Evolutionary conservation across 2,329 filamentous ascomycete genomes (phyloP).

Genomic region (Exophiala sp.): DNA sequence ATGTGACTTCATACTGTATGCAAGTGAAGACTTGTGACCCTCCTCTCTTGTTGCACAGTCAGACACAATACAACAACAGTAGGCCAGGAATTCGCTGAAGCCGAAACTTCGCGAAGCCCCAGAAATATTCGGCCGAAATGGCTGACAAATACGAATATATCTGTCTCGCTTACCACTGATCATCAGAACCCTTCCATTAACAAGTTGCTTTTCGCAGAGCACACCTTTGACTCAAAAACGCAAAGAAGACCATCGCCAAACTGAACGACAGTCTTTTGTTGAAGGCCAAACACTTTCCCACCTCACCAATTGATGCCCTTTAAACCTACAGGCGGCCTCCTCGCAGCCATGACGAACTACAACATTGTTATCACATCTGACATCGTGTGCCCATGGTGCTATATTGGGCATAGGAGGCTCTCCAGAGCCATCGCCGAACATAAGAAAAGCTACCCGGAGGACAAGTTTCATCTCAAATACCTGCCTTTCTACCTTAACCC

Average conservation of each 20-base stretch:
- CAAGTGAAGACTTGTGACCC: no score
- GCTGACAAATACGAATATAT: not conserved
- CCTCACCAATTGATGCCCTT: conserved; percentile 11
- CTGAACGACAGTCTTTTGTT: not conserved
- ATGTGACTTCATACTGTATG: no score
- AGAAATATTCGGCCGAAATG: not conserved
- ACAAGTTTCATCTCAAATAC: conserved; percentile 70
- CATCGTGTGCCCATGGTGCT: conserved; percentile 66
- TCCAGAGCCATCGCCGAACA: conserved; percentile 64
- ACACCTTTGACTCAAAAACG: not conserved
- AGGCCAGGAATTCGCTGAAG: no score
- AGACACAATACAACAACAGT: not conserved
- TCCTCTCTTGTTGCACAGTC: no score
- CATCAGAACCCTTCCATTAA: no score
- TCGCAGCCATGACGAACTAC: conserved; percentile 60
- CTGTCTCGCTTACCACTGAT: no score
- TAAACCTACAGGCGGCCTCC: conserved; percentile 5
- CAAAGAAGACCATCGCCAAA: not conserved
- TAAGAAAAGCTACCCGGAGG: conserved; percentile 57
- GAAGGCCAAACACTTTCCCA: no score
- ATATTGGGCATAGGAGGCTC: conserved; percentile 71
- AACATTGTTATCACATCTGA: conserved; percentile 74
- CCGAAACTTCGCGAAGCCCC: not conserved
- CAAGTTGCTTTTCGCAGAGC: no score
- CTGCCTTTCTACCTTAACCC: conserved; percentile 76